A percentile compares a stretch with the other conserved stretches of the same genome.
phyloP scores from a whole-genome alignment of 192 early-diverging fungal genomes.

The Backusella australiensis region DNA sequence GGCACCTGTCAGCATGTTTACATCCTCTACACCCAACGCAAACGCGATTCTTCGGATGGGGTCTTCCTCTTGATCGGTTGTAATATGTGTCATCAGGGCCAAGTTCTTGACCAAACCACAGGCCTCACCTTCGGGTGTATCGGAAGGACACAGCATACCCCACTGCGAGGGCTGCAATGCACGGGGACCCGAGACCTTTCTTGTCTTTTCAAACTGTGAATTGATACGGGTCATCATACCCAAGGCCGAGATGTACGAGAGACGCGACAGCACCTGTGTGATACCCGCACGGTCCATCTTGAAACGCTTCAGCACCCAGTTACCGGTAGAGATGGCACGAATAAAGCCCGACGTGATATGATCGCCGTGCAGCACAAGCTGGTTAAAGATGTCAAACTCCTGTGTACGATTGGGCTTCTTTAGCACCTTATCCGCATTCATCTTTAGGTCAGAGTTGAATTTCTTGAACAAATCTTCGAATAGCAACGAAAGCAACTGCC shows the following conservation, averaged over 20 bases:
- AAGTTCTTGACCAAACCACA: slow-evolving; percentile 97
- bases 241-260: slow-evolving; percentile 91
- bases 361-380: slow-evolving; percentile 69
- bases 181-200: slow-evolving; percentile 97
- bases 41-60: slow-evolving; percentile 76
- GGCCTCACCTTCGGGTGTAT: slow-evolving; percentile 98
- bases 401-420: slow-evolving; percentile 85
- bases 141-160: slow-evolving; percentile 96
- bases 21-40: slow-evolving; percentile 90
- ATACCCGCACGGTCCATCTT: slow-evolving; percentile 99
- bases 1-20: slow-evolving; percentile 81
- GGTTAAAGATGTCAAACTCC: slow-evolving; percentile 85
- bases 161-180: slow-evolving; percentile 95
- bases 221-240: slow-evolving; percentile 98
- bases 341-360: slow-evolving; percentile 91
- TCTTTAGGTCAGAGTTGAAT: slow-evolving; percentile 84
- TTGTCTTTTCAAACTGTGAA: slow-evolving; percentile 97
- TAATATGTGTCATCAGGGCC: slow-evolving; percentile 98
- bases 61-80: slow-evolving; percentile 87
- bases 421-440: slow-evolving; percentile 86
- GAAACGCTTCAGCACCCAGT: slow-evolving; percentile 98
- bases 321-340: slow-evolving; percentile 93
- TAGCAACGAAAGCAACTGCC: slow-evolving; percentile 87
- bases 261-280: slow-evolving; percentile 90
- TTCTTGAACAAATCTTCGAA: slow-evolving; percentile 99